phyloP scores from a whole-genome alignment of 805 yeast genomes.

The Monosporozyma aerobia region DNA sequence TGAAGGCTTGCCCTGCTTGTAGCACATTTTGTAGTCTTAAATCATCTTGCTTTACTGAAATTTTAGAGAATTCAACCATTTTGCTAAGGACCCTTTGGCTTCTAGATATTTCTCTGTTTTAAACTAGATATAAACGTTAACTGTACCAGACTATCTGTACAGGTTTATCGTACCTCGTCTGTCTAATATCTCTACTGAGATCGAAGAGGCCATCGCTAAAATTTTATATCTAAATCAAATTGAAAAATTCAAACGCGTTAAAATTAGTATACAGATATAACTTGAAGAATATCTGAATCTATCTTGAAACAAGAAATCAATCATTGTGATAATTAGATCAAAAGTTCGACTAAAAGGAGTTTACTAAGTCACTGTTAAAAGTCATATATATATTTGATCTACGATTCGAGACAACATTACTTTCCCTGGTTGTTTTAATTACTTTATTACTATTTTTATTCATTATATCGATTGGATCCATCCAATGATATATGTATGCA shows the following conservation, averaged over 20 bases:
- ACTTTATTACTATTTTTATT: neutral
- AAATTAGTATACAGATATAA: neutral
- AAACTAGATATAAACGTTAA: too few species aligned
- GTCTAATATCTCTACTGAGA: neutral
- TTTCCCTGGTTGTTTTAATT: neutral
- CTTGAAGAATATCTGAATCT: neutral
- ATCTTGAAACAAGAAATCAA: neutral
- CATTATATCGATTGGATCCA: neutral
- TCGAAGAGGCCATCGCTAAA: slow-evolving; percentile 1
- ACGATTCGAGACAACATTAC: neutral
- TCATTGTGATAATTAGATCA: neutral
- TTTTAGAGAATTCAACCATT: slow-evolving; percentile 1
- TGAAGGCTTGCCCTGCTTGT: slow-evolving; percentile 29
- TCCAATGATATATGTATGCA: slow-evolving; percentile 1
- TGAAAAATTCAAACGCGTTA: neutral
- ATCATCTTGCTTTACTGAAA: slow-evolving; percentile 7
- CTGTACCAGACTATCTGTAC: neutral
- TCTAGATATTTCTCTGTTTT: too few species aligned
- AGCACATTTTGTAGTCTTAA: slow-evolving; percentile 41
- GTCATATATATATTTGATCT: neutral
- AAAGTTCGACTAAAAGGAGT: neutral
- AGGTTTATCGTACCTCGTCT: neutral
- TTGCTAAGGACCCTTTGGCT: neutral
- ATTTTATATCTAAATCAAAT: neutral
- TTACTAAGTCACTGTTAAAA: neutral